A percentile compares a stretch with the other conserved stretches of the same genome.
phyloP scores from a whole-genome alignment of 2,329 filamentous ascomycete genomes.

The Pyrenophora graminea region DNA sequence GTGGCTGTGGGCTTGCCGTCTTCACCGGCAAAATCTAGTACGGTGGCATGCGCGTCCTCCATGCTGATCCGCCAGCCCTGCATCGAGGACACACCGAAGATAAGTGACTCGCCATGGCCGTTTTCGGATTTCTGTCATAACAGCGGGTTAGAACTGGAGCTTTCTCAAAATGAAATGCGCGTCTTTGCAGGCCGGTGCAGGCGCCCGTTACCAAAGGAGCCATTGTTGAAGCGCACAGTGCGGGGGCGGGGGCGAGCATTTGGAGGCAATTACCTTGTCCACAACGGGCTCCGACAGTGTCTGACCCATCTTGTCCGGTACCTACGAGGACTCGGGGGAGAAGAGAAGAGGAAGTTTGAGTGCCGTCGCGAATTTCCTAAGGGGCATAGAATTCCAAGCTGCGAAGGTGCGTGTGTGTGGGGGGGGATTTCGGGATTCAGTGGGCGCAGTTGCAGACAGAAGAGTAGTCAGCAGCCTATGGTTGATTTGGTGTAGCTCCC shows the following conservation, averaged over 20 bases:
- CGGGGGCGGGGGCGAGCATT: slow-evolving; percentile 37
- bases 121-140: slow-evolving; percentile 74
- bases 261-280: slow-evolving; percentile 78
- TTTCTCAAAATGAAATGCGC: neutral
- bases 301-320: slow-evolving; percentile 77
- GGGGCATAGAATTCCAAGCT: slow-evolving; percentile 42
- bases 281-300: slow-evolving; percentile 98
- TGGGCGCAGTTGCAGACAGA: slow-evolving; percentile 8
- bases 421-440: slow-evolving; percentile 24
- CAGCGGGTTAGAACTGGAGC: slow-evolving; percentile 8
- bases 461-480: slow-evolving; percentile 4
- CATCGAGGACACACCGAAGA: slow-evolving; percentile 97
- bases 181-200: slow-evolving; percentile 10
- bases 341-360: slow-evolving; percentile 27
- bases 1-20: slow-evolving; percentile 63
- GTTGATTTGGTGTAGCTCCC: neutral
- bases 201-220: slow-evolving; percentile 13
- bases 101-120: slow-evolving; percentile 88
- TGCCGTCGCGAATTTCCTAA: slow-evolving; percentile 24
- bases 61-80: slow-evolving; percentile 99
- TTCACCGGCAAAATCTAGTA: slow-evolving; percentile 75
- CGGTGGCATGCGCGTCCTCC: slow-evolving; percentile 91
- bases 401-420: slow-evolving; percentile 29
- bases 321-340: slow-evolving; percentile 35
- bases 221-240: slow-evolving; percentile 23